phyloP scores from a whole-genome alignment of 1,284 basidiomycete species.

The Moesziomyces aphidis region DNA sequence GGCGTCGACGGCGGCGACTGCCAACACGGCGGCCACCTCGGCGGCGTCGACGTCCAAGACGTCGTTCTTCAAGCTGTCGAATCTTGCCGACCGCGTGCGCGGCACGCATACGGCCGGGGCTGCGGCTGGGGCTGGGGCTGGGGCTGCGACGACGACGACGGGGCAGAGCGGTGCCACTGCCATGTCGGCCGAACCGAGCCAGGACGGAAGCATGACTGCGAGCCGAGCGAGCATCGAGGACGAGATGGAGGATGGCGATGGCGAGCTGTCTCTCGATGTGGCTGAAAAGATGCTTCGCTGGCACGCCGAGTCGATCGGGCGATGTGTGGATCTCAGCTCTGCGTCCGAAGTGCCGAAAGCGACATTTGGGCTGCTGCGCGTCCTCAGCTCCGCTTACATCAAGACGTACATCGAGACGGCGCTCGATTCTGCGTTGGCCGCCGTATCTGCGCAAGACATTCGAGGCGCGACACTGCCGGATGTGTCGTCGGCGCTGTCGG shows the following conservation, averaged over 20 bases:
- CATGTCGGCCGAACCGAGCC: slow-evolving; percentile 18
- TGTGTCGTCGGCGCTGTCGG: slow-evolving; percentile 70
- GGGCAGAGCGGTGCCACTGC: background rate
- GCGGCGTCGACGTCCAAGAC: slow-evolving; percentile 30
- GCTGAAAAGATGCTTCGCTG: slow-evolving; percentile 65
- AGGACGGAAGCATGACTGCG: slow-evolving; percentile 14
- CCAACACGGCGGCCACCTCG: slow-evolving; percentile 35
- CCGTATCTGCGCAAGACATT: slow-evolving; percentile 78
- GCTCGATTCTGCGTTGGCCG: slow-evolving; percentile 82
- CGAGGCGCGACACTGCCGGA: slow-evolving; percentile 76
- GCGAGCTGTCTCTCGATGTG: slow-evolving; percentile 58
- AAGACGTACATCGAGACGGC: slow-evolving; percentile 89
- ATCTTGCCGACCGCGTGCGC: slow-evolving; percentile 59
- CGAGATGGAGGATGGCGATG: slow-evolving; percentile 50
- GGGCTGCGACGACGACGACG: slow-evolving; percentile 1
- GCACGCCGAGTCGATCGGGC: slow-evolving; percentile 67
- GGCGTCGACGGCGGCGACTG: slow-evolving; percentile 8
- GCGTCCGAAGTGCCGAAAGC: slow-evolving; percentile 77
- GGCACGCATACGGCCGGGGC: slow-evolving; percentile 28
- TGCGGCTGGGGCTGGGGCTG: slow-evolving; percentile 2
- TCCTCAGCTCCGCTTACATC: slow-evolving; percentile 88
- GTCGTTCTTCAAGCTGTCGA: slow-evolving; percentile 63
- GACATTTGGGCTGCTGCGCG: slow-evolving; percentile 84
- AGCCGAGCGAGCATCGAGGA: slow-evolving; percentile 19
- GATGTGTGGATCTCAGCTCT: slow-evolving; percentile 64